A percentile compares a stretch with the other conserved stretches of the same genome.
Conservation (phyloP, 2,329 filamentous ascomycete genomes). For the Capronia americana region DNA sequence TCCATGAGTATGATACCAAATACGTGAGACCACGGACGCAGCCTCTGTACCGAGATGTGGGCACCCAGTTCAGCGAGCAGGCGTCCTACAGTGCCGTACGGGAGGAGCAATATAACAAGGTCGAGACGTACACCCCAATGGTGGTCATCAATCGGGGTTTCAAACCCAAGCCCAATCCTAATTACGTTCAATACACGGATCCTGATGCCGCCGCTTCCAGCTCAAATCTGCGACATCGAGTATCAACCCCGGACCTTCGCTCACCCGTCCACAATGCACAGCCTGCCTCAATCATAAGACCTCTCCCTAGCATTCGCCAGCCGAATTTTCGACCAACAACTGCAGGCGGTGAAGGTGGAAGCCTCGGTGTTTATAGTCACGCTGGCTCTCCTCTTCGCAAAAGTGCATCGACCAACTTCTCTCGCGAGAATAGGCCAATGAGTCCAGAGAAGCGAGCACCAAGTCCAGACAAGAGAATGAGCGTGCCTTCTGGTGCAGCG, state of each 20-base stretch:
- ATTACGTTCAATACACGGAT: constrained; percentile 73
- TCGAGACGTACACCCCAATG: constrained; percentile 68
- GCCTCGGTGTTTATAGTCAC: constrained; percentile 79
- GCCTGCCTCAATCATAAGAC: constrained; percentile 53
- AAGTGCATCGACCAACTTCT: constrained; percentile 65
- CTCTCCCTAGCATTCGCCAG: constrained; percentile 58
- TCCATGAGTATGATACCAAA: constrained; percentile 95
- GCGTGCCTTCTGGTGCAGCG: constrained; percentile 46
- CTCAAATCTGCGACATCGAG: constrained; percentile 50
- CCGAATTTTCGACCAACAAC: constrained; percentile 59
- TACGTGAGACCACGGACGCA: constrained; percentile 91
- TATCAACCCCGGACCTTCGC: constrained; percentile 51
- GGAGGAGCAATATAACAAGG: constrained; percentile 57
- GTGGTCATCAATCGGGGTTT: constrained; percentile 76
- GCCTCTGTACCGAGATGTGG: constrained; percentile 76
- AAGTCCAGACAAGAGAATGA: constrained; percentile 53
- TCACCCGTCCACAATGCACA: constrained; percentile 56
- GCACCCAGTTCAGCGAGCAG: constrained; percentile 72
- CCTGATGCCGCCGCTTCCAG: constrained; percentile 61
- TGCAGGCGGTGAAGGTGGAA: constrained; percentile 70
- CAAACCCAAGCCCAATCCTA: constrained; percentile 80
- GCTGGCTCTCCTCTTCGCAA: constrained; percentile 85
- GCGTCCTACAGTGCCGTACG: constrained; percentile 47
- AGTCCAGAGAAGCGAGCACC: constrained; percentile 49
- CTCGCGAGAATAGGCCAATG: constrained; percentile 24